These are phyloP conservation scores for Vigna nakashimae DNA, from an alignment of 306 rosid species.

Conservation along the genomic window DNA sequence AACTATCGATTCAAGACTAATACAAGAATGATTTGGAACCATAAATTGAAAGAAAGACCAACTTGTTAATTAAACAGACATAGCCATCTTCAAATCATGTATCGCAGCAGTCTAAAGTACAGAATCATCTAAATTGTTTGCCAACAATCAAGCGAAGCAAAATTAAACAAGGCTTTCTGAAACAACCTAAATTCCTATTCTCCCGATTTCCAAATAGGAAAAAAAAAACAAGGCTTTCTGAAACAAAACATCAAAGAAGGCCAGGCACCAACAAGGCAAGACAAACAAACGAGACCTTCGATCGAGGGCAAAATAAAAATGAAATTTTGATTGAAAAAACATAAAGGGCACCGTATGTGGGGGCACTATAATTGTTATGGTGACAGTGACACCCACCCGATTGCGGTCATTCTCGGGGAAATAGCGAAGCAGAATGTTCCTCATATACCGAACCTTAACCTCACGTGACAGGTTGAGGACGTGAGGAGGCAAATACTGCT, in stretches of 20 bases:
- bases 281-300: not conserved
- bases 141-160: not conserved
- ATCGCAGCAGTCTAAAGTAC: not conserved
- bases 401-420: conserved; percentile 68
- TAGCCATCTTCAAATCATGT: not conserved
- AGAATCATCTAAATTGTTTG: conserved; percentile 5
- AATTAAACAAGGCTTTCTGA: not conserved
- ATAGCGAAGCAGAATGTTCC: conserved; percentile 71
- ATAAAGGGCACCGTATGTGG: conserved; percentile 46
- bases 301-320: conserved; percentile 30
- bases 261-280: conserved; percentile 13
- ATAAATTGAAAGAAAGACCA: too few species aligned
- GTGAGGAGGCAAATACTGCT: conserved; percentile 70
- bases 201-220: not conserved
- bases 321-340: not conserved
- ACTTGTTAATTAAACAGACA: too few species aligned
- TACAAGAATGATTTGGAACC: too few species aligned
- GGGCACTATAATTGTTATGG: not conserved
- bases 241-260: not conserved
- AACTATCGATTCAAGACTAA: too few species aligned
- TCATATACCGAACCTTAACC: conserved; percentile 73
- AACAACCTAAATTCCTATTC: not conserved
- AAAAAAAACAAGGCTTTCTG: not conserved
- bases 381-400: conserved; percentile 55
- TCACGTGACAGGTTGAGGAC: conserved; percentile 72